Percentiles rank a stretch among this genome's conserved stretches.
Evolutionary conservation across 108 stramenopile species (phyloP).

Genomic region (Skeletonema costatum): DNA sequence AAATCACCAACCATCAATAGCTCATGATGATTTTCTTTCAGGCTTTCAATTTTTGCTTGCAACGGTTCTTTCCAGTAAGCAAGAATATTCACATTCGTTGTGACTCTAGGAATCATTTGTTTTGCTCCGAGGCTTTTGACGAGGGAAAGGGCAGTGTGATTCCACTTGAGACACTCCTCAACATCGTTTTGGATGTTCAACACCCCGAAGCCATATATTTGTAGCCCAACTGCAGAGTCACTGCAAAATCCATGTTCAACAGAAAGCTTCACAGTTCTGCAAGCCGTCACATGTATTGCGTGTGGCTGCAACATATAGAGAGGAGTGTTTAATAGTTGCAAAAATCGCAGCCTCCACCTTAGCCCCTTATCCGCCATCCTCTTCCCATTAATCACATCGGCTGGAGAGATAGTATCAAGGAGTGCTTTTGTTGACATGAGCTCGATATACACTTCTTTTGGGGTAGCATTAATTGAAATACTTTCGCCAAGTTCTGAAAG

Average conservation of each 20-base stretch:
- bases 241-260: slow-evolving; percentile 10
- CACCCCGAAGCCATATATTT: background rate
- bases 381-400: slow-evolving; percentile 1
- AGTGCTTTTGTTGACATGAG: slow-evolving; percentile 7
- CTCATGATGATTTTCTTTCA: background rate
- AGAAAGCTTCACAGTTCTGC: slow-evolving; percentile 14
- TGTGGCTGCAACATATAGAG: background rate
- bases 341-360: background rate
- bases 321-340: background rate
- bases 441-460: background rate
- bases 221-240: slow-evolving; percentile 15
- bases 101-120: slow-evolving; percentile 1
- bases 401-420: background rate
- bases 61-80: slow-evolving; percentile 8
- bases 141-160: background rate
- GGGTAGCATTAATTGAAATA: slow-evolving; percentile 2
- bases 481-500: slow-evolving; percentile 18
- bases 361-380: background rate
- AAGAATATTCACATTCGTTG: background rate
- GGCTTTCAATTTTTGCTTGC: background rate
- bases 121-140: slow-evolving; percentile 11
- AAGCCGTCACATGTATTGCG: background rate
- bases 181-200: slow-evolving; percentile 5
- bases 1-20: slow-evolving; percentile 13
- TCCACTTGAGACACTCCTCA: slow-evolving; percentile 8